phyloP scores from a whole-genome alignment of 345 rosid species.

The Corymbia maculata region DNA sequence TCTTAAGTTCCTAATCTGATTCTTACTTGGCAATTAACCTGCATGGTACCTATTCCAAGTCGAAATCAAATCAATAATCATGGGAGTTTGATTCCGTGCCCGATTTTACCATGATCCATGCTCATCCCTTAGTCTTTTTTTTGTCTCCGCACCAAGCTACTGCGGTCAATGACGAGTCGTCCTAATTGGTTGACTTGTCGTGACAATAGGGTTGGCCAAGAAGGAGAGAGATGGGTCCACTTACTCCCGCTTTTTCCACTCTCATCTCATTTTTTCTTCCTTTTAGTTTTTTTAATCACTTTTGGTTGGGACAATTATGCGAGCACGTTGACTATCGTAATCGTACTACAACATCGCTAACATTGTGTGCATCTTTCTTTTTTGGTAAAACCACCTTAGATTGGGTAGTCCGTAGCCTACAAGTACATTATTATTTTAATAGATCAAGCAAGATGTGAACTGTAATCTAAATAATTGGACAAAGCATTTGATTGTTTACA shows the following conservation, averaged over 20 bases:
- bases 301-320: not conserved
- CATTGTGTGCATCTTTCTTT: not conserved
- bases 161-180: not conserved
- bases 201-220: not conserved
- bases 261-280: not conserved
- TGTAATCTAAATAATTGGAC: not conserved
- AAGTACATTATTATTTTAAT: too few species aligned
- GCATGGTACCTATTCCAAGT: accelerated
- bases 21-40: too few species aligned
- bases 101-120: accelerated
- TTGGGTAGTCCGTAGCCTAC: not conserved
- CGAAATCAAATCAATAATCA: too few species aligned
- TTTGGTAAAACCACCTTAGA: not conserved
- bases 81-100: too few species aligned
- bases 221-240: not conserved
- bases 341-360: not conserved
- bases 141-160: not conserved
- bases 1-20: accelerated
- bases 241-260: not conserved
- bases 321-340: not conserved
- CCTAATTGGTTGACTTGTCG: not conserved
- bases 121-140: not conserved
- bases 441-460: too few species aligned
- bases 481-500: not conserved
- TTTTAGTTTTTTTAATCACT: not conserved